A percentile compares a stretch with the other conserved stretches of the same genome.
Conservation (phyloP, 495 filamentous ascomycete species). For the Penicillium ucsense region DNA sequence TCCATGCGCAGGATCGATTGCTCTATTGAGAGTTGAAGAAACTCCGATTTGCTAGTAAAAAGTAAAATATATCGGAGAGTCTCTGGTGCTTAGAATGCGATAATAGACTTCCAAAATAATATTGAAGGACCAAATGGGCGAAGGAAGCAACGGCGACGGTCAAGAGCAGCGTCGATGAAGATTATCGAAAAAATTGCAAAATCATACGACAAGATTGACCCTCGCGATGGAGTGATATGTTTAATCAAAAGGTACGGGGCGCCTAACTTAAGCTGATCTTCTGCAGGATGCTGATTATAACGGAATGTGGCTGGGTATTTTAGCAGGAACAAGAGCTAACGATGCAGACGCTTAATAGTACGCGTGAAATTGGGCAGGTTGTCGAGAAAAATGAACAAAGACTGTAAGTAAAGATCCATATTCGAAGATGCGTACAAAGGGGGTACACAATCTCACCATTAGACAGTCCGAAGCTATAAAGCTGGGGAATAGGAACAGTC, state of each 20-base stretch:
- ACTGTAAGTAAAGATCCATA: neutral
- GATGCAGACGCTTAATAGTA: constrained; percentile 14
- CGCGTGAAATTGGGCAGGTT: constrained; percentile 17
- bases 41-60: neutral
- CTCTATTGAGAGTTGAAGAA: constrained; percentile 1
- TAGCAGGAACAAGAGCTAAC: constrained; percentile 10
- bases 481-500: constrained; percentile 12
- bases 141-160: too few species aligned
- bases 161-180: too few species aligned
- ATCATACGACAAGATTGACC: neutral
- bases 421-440: neutral
- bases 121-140: too few species aligned
- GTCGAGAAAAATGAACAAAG: constrained; percentile 21
- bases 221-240: constrained; percentile 15
- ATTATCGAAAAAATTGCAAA: too few species aligned
- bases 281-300: constrained; percentile 12
- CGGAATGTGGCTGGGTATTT: constrained; percentile 14
- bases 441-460: constrained; percentile 15
- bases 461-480: constrained; percentile 28
- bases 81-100: constrained; percentile 1
- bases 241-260: constrained; percentile 27
- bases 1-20: constrained; percentile 1
- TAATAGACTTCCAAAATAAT: too few species aligned
- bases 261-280: constrained; percentile 1
- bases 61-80: neutral